Conservation (phyloP, 2,329 filamentous ascomycete species). For the Sporothrix brasiliensis region DNA sequence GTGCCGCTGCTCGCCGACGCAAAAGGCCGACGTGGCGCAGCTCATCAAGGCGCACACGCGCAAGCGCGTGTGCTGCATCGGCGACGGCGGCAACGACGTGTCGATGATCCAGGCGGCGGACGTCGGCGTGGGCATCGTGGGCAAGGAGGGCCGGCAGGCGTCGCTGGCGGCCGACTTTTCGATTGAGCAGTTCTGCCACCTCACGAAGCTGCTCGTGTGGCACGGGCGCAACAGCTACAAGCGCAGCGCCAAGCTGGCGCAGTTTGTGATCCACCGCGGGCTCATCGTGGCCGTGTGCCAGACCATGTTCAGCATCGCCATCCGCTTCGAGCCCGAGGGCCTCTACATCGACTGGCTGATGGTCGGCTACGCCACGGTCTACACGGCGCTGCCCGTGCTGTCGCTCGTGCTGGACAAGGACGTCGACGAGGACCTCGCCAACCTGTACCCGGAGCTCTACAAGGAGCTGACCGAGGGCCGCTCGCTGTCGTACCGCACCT, state of each 20-base stretch:
- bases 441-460: constrained; percentile 95
- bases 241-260: constrained; percentile 88
- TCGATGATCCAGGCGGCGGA: constrained; percentile 99
- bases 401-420: constrained; percentile 93
- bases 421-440: constrained; percentile 90
- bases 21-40: constrained; percentile 91
- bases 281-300: constrained; percentile 95
- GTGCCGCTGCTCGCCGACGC: constrained; percentile 93
- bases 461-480: constrained; percentile 91
- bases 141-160: constrained; percentile 94
- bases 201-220: constrained; percentile 98
- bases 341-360: constrained; percentile 96
- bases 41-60: constrained; percentile 90
- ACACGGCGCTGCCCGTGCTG: constrained; percentile 91
- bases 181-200: constrained; percentile 90
- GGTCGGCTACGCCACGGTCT: constrained; percentile 93
- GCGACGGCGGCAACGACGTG: constrained; percentile 97
- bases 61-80: constrained; percentile 96
- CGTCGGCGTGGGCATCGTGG: constrained; percentile 95
- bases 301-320: constrained; percentile 94
- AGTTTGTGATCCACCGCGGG: constrained; percentile 97
- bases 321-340: constrained; percentile 89
- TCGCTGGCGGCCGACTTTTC: constrained; percentile 95
- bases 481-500: constrained; percentile 86
- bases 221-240: constrained; percentile 98